A percentile compares a stretch with the other conserved stretches of the same genome.
These are phyloP conservation scores for Vaucheria bursata DNA, from an alignment of 352 stramenopile genomes.

Conservation along the genomic window DNA sequence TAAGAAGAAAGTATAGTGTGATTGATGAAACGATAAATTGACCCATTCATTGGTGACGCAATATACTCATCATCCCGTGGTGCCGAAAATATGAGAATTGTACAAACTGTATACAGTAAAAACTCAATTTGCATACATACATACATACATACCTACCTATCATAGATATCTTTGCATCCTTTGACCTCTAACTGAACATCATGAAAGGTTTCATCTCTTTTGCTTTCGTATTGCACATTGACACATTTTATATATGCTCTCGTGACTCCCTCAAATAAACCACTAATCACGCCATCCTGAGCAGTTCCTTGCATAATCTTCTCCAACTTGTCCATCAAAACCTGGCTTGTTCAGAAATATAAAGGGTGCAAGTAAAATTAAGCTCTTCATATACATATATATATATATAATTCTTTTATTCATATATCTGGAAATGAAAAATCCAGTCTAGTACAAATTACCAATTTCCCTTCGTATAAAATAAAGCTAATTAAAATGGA, in stretches of 20 bases:
- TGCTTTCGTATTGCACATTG: conserved; percentile 74
- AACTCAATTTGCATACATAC: too few relatives aligned
- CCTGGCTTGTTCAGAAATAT: conserved; percentile 27
- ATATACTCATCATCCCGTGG: too few relatives aligned
- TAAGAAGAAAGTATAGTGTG: too few relatives aligned
- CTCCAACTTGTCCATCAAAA: conserved; percentile 78
- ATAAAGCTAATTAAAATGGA: too few relatives aligned
- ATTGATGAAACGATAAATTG: too few relatives aligned
- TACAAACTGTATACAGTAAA: too few relatives aligned
- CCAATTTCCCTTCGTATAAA: too few relatives aligned
- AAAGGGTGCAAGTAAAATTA: neutral
- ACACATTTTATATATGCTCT: conserved; percentile 78
- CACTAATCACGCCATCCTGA: conserved; percentile 57
- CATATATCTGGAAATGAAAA: neutral
- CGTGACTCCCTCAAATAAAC: conserved; percentile 77
- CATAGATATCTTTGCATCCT: conserved; percentile 70
- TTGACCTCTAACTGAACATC: conserved; percentile 80
- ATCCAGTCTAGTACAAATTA: too few relatives aligned
- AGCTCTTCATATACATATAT: neutral
- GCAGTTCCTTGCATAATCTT: conserved; percentile 77
- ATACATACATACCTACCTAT: too few relatives aligned
- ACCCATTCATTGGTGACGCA: too few relatives aligned
- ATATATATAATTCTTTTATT: conserved; percentile 1
- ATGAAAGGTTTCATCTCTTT: conserved; percentile 77
- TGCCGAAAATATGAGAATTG: too few relatives aligned